Percentiles rank a stretch among this genome's conserved stretches.
These are phyloP conservation scores for Gymnopilus junonius DNA, from an alignment of 768 basidiomycete genomes.

Conservation along the genomic window DNA sequence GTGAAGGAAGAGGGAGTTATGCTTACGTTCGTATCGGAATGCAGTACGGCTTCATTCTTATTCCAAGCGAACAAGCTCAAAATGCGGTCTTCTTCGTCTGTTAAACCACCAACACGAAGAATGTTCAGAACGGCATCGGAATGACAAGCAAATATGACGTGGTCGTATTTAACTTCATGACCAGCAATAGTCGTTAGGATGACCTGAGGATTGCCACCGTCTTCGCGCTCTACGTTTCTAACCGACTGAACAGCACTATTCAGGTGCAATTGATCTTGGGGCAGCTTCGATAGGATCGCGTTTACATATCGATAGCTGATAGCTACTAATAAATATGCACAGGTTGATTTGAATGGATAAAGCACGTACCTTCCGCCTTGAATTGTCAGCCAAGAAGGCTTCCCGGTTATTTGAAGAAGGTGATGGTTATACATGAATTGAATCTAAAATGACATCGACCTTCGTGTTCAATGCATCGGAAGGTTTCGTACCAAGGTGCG, in stretches of 20 bases:
- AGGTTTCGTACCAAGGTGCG: constrained; percentile 54
- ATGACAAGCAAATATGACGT: constrained; percentile 76
- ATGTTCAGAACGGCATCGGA: constrained; percentile 65
- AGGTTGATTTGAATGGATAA: not conserved
- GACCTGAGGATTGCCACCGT: constrained; percentile 32
- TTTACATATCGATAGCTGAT: constrained; percentile 69
- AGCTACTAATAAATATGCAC: not conserved
- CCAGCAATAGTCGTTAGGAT: constrained; percentile 52
- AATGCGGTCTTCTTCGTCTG: constrained; percentile 55
- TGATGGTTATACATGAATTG: constrained; percentile 79
- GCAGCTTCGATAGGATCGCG: constrained; percentile 58
- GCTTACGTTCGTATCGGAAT: constrained; percentile 63
- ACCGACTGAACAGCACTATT: constrained; percentile 58
- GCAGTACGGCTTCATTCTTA: constrained; percentile 68
- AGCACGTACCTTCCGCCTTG: constrained; percentile 65
- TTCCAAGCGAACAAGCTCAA: constrained; percentile 69
- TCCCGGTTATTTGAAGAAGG: constrained; percentile 70
- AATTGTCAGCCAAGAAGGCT: constrained; percentile 75
- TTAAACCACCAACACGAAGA: constrained; percentile 53
- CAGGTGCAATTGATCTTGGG: constrained; percentile 57
- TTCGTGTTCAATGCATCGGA: not conserved
- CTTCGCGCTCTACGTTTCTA: constrained; percentile 28
- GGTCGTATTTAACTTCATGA: constrained; percentile 55
- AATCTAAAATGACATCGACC: constrained; percentile 39
- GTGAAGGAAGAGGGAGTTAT: not conserved